A percentile compares a stretch with the other conserved stretches of the same genome.
phyloP scores from a whole-genome alignment of 2,329 filamentous ascomycete genomes.

The Calonectria pteridis region DNA sequence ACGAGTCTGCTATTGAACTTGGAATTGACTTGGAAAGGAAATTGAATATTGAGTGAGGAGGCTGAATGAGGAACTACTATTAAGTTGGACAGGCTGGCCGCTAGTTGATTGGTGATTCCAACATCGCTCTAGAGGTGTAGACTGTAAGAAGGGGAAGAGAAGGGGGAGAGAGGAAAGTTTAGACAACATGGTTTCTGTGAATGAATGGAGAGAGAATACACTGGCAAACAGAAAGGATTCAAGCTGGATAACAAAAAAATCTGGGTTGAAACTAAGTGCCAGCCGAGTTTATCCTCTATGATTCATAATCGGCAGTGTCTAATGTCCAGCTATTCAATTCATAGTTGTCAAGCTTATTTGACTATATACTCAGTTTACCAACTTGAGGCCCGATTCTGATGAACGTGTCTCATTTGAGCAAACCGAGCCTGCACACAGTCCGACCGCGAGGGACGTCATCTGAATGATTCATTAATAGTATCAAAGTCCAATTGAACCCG shows the following conservation, averaged over 20 bases:
- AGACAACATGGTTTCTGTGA: not conserved
- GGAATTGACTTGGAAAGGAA: too few species aligned
- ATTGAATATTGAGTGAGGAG: too few species aligned
- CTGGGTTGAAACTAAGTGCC: not conserved
- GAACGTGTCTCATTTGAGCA: not conserved
- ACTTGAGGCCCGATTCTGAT: not conserved
- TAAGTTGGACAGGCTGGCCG: too few species aligned
- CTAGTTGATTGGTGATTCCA: not conserved
- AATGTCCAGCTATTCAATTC: not conserved
- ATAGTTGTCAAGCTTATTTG: too few species aligned
- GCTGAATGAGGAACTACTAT: too few species aligned
- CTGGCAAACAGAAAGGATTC: not conserved
- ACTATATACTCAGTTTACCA: not conserved
- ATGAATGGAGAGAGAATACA: not conserved
- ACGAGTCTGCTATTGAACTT: too few species aligned
- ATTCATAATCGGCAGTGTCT: not conserved
- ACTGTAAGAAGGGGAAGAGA: not conserved
- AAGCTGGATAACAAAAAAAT: not conserved
- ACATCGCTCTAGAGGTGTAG: not conserved
- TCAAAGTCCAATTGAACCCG: not conserved
- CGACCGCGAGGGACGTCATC: not conserved
- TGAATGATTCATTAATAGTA: not conserved
- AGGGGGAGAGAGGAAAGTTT: not conserved
- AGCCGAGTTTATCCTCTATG: not conserved
- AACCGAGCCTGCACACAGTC: not conserved